Evolutionary conservation across 2,329 filamentous ascomycete species (phyloP), one percentile per base, ranked within the genome.

Genomic region (Zalaria obscura): DNA sequence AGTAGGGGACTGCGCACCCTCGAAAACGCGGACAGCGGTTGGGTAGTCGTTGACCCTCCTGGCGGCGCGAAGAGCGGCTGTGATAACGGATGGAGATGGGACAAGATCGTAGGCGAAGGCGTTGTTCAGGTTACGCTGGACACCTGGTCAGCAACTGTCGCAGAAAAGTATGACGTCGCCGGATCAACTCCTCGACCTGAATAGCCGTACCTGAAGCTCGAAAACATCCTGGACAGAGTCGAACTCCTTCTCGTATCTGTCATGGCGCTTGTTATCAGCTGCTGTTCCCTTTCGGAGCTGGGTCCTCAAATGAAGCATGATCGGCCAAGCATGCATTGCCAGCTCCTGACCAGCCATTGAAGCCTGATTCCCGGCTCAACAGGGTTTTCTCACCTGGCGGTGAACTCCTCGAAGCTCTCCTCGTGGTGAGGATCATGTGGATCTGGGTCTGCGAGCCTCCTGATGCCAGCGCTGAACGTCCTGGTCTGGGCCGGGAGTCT

Each of bases 61-160:
- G 54, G 91, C 91, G 56, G 91, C 91, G 69, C 82, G 87, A 57
- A 98, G 78, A 50, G 91, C 91, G 57, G 91, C 88, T 57, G 77
- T 78, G 65, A 95, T 76, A 62, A 98, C 91, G 54, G 84, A 78
- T 50, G 89, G 80, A 36, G 89, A 91, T 60, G 93, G 91, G 52
- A 98, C 91, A 59, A 98, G 82, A 80, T 98, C 91, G 80, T 98
- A 98, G 62, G 91, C 91, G 70, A 98, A 98, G 64, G 87, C 89
- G 73, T 98, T 98, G 81, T 98, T 98, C 61, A 94, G 75, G 73
- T 94, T 94, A 67, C 87, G 84, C 76, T 87, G 60, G 50, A 10
- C 10, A 29, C 6, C 34, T 10, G 11, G 34, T 36, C 34, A 36
- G 11, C 7, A 11, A n/a, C 33, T 36, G 25, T n/a, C 27, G 29